Evolutionary conservation across 2,329 filamentous ascomycete species (phyloP).

Genomic region (Fusarium miscanthi): DNA sequence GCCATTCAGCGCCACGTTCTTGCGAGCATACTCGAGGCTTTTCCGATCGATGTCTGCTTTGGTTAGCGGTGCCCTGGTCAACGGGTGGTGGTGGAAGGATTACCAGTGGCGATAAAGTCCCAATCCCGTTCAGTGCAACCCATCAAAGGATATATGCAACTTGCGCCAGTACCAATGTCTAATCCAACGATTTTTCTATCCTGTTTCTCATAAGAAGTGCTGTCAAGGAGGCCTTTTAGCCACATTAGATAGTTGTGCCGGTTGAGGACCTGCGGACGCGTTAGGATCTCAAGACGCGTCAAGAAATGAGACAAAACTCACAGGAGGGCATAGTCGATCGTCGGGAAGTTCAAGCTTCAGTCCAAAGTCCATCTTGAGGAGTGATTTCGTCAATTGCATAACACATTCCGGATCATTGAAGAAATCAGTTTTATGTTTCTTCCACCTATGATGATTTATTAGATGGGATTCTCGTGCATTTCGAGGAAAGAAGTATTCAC

Average conservation of each 20-base stretch:
- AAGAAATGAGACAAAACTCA: slow-evolving; percentile 52
- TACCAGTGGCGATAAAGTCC: slow-evolving; percentile 75
- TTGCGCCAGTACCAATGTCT: slow-evolving; percentile 91
- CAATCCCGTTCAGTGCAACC: slow-evolving; percentile 78
- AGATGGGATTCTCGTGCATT: background rate
- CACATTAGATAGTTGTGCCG: slow-evolving; percentile 92
- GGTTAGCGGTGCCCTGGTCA: background rate
- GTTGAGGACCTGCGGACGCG: slow-evolving; percentile 60
- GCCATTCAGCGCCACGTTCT: slow-evolving; percentile 75
- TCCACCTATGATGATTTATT: slow-evolving; percentile 31
- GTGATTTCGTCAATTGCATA: slow-evolving; percentile 82
- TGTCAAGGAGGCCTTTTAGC: slow-evolving; percentile 85
- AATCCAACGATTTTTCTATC: slow-evolving; percentile 72
- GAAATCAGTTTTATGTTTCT: slow-evolving; percentile 54
- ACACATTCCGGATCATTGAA: slow-evolving; percentile 83
- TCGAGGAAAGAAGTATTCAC: slow-evolving; percentile 43
- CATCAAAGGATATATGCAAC: slow-evolving; percentile 89
- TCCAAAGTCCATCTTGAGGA: slow-evolving; percentile 81
- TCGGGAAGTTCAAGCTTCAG: slow-evolving; percentile 76
- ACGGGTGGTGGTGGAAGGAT: background rate
- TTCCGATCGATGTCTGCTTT: slow-evolving; percentile 76
- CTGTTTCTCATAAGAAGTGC: slow-evolving; percentile 64
- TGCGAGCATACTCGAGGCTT: slow-evolving; percentile 72
- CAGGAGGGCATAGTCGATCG: slow-evolving; percentile 87
- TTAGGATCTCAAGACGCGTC: slow-evolving; percentile 10